Conservation (phyloP, 345 rosid species). For the Viola odorata region DNA sequence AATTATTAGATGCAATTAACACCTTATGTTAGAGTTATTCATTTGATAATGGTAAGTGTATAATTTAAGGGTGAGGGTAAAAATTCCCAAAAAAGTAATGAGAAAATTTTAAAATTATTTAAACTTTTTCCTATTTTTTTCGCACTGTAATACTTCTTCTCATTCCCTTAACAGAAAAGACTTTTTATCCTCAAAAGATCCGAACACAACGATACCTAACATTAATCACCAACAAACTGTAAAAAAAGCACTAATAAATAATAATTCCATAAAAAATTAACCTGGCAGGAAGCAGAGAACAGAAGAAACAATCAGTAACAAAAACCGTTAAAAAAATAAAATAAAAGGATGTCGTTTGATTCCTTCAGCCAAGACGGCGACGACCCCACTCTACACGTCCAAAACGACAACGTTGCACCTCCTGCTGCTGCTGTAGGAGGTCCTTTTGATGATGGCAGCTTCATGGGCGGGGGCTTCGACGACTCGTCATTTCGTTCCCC, state of each 20-base stretch:
- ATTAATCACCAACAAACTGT: neutral
- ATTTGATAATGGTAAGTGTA: too few species aligned
- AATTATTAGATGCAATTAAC: too few species aligned
- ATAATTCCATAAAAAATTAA: too few species aligned
- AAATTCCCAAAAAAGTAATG: too few species aligned
- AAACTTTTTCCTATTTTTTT: too few species aligned
- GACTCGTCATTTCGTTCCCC: conserved; percentile 5
- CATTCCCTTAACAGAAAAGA: neutral
- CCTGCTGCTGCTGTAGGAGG: neutral
- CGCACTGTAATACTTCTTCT: too few species aligned
- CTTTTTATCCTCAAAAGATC: conserved; percentile 3
- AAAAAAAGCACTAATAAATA: neutral
- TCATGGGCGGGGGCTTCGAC: neutral
- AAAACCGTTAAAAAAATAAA: neutral
- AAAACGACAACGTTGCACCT: neutral
- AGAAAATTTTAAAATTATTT: too few species aligned
- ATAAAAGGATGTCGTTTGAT: neutral
- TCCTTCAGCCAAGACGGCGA: conserved; percentile 3
- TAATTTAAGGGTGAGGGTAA: too few species aligned
- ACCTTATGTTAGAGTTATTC: too few species aligned
- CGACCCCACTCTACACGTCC: neutral
- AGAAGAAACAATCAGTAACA: neutral
- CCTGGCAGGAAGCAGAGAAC: neutral
- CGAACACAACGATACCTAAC: conserved; percentile 8
- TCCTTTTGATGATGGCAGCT: conserved; percentile 8